Evolutionary conservation across 805 yeast genomes (phyloP), one percentile per base, ranked within the genome.

Genomic region (Saturnispora besseyi): DNA sequence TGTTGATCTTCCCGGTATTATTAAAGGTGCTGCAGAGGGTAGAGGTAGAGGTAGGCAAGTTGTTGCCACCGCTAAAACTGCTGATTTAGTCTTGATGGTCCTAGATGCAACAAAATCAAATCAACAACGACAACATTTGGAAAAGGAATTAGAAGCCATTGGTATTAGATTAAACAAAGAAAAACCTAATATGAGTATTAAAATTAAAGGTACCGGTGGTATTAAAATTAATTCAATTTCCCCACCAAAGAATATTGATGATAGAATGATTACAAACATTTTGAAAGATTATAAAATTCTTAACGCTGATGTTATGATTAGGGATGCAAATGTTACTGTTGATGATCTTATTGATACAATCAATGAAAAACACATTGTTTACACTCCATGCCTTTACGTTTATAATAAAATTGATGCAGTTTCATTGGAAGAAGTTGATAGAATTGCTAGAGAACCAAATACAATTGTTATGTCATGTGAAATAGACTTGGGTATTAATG

Each of bases 31-130:
- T 4, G 76, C 95, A 33, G 96, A 87, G 63, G 98, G 98, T 60
- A 90, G 90, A 67, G 99, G 99, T 59, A 80, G 99, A 66, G 98
- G 98, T 51, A 77, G 96, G 59, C 98, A 93, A 66, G 98, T 93
- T 40, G 90, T 91, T 56, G 85, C 98, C 2, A 93, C 96, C 0
- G 96, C 97, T 0, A 84, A 93, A 65, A 91, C 98, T 0, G 89
- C 96, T 0, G 98, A 93, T 62, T 71, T 91, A 62, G 83, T 91
- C 53, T 70, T 91, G 61, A 93, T 91, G 96, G 89, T 91, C 49
- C 69, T 91, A 55, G 99, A 91, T 68, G 96, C 98, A 1, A 91
- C 99, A 2, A 93, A 93, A 64, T 87, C 95, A 29, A 82, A 81
- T 29, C 89, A 90, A 59, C 99, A 91, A 66, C 74, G 97, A 56